Evolutionary conservation across 2,329 filamentous ascomycete genomes (phyloP), one percentile per base, ranked within the genome.

Genomic region (Alternaria atra): DNA sequence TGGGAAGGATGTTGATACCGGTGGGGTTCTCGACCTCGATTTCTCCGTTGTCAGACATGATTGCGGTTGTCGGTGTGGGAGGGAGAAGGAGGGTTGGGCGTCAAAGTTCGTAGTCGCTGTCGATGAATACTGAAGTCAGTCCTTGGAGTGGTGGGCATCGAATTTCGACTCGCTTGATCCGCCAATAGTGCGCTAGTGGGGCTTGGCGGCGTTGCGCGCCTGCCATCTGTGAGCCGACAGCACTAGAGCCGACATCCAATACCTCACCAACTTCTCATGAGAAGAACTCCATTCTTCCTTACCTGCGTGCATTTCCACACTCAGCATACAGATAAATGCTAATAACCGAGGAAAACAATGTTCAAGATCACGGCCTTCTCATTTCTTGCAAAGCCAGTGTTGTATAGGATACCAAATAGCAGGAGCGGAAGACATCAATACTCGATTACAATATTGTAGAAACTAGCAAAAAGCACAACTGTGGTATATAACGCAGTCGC

Each of bases 31-130:
- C 91, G 84, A 95, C 91, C 87, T 97, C 93, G 84, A 97, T 91
- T 87, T 97, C 94, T 87, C 91, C 93, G 86, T 61, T 61, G 58
- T 97, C 93, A 91, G 93, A 97, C 93, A 97, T 97, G 79, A 65
- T 79, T 73, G 74, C 73, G 68, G 65, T 69, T 70, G 67, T 67
- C 66, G 66, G 65, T 65, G 60, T 65, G 51, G 60, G 63, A 57
- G 40, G 63, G 69, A 63, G 65, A 64, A 61, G 60, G 68, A 65
- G 62, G 61, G 63, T 47, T 64, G 61, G 67, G 63, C 68, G 65
- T 70, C 65, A 67, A 60, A 58, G 60, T 71, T 73, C 69, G 68
- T 70, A 67, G 72, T 72, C 61, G 68, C 72, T 70, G 74, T 65
- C 70, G 61, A 68, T 58, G 58, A 56, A 61, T 50, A 25, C 58